A percentile compares a stretch with the other conserved stretches of the same genome.
These are phyloP conservation scores for Pythium sukuiense DNA, from an alignment of 352 stramenopile species.

Conservation along the genomic window DNA sequence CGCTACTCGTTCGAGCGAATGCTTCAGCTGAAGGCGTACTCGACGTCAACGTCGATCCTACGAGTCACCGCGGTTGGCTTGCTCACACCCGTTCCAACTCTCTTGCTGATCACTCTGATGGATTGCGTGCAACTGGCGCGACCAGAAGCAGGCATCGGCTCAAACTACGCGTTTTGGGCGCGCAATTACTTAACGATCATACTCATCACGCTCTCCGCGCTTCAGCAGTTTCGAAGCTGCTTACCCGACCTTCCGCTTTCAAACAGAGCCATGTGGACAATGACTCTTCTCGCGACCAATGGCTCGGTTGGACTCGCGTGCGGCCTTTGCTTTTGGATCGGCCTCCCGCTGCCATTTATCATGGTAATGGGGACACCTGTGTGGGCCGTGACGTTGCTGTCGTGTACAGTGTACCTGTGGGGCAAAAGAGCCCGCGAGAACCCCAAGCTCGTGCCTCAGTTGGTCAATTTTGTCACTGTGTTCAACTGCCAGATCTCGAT, in stretches of 20 bases:
- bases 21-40: constrained; percentile 16
- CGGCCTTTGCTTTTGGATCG: constrained; percentile 27
- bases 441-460: constrained; percentile 16
- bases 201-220: constrained; percentile 29
- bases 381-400: constrained; percentile 24
- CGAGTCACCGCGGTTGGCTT: constrained; percentile 18
- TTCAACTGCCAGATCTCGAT: constrained; percentile 37
- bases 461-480: constrained; percentile 35
- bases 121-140: constrained; percentile 28
- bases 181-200: constrained; percentile 30
- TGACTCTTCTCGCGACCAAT: constrained; percentile 25
- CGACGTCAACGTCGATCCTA: not conserved
- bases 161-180: constrained; percentile 38
- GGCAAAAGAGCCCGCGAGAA: constrained; percentile 25
- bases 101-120: constrained; percentile 33
- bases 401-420: constrained; percentile 30
- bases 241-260: constrained; percentile 8
- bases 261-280: constrained; percentile 2
- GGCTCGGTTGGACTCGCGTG: constrained; percentile 24
- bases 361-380: constrained; percentile 27
- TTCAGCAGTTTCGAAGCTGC: constrained; percentile 28
- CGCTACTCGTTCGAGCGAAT: constrained; percentile 38
- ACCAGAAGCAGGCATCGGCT: constrained; percentile 24
- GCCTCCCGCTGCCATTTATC: constrained; percentile 43
- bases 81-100: constrained; percentile 33